Conservation (phyloP, 768 basidiomycete genomes). For the Fistulinella prunicolor region DNA sequence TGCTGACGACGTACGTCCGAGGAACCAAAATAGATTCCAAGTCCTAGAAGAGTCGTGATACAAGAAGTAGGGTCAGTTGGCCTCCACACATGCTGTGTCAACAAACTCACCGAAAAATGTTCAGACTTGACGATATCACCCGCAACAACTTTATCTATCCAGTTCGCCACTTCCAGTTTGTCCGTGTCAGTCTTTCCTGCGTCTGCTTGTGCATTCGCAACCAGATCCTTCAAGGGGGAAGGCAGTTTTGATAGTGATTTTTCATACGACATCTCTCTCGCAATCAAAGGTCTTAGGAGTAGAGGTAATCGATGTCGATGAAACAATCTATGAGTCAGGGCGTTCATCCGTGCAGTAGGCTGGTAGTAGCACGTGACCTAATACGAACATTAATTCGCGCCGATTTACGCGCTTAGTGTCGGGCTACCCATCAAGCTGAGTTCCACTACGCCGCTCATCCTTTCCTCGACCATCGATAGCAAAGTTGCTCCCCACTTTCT, state of each 20-base stretch:
- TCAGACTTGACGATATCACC: constrained; percentile 47
- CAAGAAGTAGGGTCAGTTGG: not conserved
- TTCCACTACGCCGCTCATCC: constrained; percentile 21
- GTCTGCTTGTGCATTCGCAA: constrained; percentile 36
- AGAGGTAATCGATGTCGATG: constrained; percentile 19
- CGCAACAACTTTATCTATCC: constrained; percentile 64
- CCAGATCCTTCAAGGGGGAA: constrained; percentile 54
- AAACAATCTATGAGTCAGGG: constrained; percentile 17
- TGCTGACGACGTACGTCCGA: constrained; percentile 82
- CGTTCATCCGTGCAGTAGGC: constrained; percentile 11
- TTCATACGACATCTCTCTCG: constrained; percentile 52
- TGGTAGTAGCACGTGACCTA: constrained; percentile 28
- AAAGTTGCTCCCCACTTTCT: constrained; percentile 77
- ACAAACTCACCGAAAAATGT: constrained; percentile 46
- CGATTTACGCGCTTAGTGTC: no score
- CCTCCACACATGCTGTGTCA: not conserved
- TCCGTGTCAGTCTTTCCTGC: constrained; percentile 60
- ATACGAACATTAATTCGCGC: not conserved
- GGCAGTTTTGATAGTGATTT: constrained; percentile 45
- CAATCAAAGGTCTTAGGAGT: constrained; percentile 11
- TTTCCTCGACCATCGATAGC: constrained; percentile 36
- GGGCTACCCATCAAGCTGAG: not conserved
- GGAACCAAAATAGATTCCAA: constrained; percentile 70
- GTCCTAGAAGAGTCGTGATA: constrained; percentile 45
- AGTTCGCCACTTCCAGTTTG: constrained; percentile 58